Conservation (phyloP, 75 land plant genomes). For the Chamaecyparis obtusa region DNA sequence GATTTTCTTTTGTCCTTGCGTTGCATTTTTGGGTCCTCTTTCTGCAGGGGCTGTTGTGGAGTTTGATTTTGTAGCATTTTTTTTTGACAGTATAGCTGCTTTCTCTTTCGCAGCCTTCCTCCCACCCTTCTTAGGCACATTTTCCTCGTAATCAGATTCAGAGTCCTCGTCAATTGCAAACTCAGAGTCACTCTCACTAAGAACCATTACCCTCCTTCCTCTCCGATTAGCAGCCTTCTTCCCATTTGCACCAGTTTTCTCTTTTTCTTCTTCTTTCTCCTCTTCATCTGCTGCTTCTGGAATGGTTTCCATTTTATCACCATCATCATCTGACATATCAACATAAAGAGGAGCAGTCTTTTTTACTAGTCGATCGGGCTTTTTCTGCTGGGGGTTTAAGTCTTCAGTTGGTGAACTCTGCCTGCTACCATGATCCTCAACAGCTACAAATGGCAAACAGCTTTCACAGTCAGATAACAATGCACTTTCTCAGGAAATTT, state of each 20-base stretch:
- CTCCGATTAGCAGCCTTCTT: conserved; percentile 19
- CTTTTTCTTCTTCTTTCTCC: conserved; percentile 4
- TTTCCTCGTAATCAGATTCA: conserved; percentile 6
- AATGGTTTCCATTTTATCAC: conserved; percentile 12
- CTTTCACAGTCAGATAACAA: background rate
- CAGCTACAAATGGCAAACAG: background rate
- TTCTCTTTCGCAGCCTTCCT: background rate
- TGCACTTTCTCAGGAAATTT: background rate
- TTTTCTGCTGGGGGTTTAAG: conserved; percentile 20
- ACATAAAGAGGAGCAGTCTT: conserved; percentile 17
- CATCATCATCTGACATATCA: conserved; percentile 37
- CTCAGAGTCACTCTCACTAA: conserved; percentile 9
- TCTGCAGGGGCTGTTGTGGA: conserved; percentile 14
- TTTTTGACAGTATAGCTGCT: conserved; percentile 11
- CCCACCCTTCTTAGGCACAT: conserved; percentile 10
- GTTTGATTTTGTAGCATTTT: conserved; percentile 12
- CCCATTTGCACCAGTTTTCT: background rate
- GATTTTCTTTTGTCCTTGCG: conserved; percentile 41
- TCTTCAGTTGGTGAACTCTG: conserved; percentile 31
- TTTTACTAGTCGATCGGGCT: conserved; percentile 27
- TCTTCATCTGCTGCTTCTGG: conserved; percentile 32
- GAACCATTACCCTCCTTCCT: conserved; percentile 33
- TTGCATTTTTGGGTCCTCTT: conserved; percentile 29
- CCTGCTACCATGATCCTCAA: conserved; percentile 19
- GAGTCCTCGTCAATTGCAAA: background rate